These are phyloP conservation scores for Obelidium mucronatum DNA, from an alignment of 192 early-diverging fungal species.

Conservation along the genomic window DNA sequence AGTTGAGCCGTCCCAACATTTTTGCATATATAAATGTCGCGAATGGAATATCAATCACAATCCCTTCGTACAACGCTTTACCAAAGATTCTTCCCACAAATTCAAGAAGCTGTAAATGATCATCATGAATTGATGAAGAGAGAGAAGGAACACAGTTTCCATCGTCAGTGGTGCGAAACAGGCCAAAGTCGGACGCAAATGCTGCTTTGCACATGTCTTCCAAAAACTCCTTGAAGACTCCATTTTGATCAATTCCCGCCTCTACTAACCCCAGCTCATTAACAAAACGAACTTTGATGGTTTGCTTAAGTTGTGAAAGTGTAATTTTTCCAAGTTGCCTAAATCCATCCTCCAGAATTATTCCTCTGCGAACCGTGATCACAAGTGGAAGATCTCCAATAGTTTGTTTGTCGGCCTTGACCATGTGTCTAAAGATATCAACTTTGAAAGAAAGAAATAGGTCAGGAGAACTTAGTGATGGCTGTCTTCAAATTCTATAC, in stretches of 20 bases:
- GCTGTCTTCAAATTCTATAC: not conserved
- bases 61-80: slow-evolving; percentile 60
- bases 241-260: slow-evolving; percentile 54
- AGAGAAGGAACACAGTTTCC: slow-evolving; percentile 46
- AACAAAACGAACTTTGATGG: slow-evolving; percentile 48
- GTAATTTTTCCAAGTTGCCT: slow-evolving; percentile 35
- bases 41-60: slow-evolving; percentile 61
- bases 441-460: slow-evolving; percentile 6
- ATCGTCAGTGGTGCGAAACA: slow-evolving; percentile 52
- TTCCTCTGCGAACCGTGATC: slow-evolving; percentile 19
- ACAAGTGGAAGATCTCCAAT: slow-evolving; percentile 22
- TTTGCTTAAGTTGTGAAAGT: slow-evolving; percentile 46
- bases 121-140: slow-evolving; percentile 44
- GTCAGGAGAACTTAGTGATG: not conserved
- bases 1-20: slow-evolving; percentile 46
- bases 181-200: slow-evolving; percentile 45
- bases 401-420: slow-evolving; percentile 24
- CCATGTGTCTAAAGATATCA: slow-evolving; percentile 32
- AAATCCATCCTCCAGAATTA: slow-evolving; percentile 51
- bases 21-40: slow-evolving; percentile 58
- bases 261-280: slow-evolving; percentile 46
- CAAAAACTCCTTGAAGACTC: slow-evolving; percentile 59
- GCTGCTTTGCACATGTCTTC: slow-evolving; percentile 46
- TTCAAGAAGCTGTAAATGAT: slow-evolving; percentile 53
- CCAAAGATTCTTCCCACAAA: slow-evolving; percentile 53